Percentiles rank a stretch among this genome's conserved stretches.
phyloP scores from a whole-genome alignment of 257 asterid species.

The Salvia miltiorrhiza region DNA sequence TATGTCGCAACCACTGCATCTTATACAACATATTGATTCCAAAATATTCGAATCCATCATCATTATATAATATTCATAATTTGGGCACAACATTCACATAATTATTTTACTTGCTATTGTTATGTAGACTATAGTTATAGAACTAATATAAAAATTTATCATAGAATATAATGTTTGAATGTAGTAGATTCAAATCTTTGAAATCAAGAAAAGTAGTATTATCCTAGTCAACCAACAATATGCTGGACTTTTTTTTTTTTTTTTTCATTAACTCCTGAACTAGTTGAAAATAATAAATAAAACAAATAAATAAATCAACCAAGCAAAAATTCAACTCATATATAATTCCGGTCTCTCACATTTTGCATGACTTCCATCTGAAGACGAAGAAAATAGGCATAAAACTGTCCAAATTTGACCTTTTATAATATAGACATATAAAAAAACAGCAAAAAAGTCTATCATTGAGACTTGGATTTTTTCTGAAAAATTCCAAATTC shows the following conservation, averaged over 20 bases:
- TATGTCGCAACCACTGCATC: neutral
- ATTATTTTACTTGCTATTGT: neutral
- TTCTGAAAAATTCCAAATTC: neutral
- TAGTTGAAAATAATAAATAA: neutral
- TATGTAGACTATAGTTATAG: no score
- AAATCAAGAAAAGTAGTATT: no score
- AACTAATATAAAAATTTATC: neutral
- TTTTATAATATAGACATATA: constrained; percentile 1
- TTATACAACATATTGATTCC: neutral
- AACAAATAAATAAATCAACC: neutral
- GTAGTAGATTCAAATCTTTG: no score
- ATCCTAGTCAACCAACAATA: neutral
- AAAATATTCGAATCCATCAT: neutral
- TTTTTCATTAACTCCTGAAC: neutral
- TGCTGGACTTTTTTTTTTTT: neutral
- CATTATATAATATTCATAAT: neutral
- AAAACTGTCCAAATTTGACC: constrained; percentile 25
- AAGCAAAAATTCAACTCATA: neutral
- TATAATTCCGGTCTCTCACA: neutral
- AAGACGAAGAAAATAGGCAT: neutral
- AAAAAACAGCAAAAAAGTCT: neutral
- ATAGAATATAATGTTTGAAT: neutral
- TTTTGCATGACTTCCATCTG: neutral
- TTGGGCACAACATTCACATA: neutral
- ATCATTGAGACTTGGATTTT: neutral